Base-by-base conservation (phyloP, 2,329 filamentous ascomycete genomes). In the Xylariaceae sp. region DNA sequence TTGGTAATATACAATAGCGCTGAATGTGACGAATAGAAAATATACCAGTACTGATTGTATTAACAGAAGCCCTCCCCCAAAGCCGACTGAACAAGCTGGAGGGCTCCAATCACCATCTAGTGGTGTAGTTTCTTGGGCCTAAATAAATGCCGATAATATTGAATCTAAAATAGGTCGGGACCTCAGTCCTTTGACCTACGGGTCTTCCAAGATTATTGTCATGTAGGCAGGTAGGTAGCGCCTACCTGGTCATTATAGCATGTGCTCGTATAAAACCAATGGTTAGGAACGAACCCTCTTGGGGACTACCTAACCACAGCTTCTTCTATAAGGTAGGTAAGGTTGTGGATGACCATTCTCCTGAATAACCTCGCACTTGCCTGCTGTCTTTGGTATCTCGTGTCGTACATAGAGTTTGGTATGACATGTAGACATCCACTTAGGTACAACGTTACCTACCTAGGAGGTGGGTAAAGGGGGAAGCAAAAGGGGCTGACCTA, bases 41-140 rank as follows among this genome's bases (percentile, higher is more conserved):
- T 43, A 18, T 55, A 37, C 3, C 29, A 58, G 52, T 51, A 50
- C 45, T 57, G 37, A 56, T 52, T 40, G 46, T 50, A 50, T 53
- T 20, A 10, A 49, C 52, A 37, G 16, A 44, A 56, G 42, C 20
- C 32, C 32, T 50, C 19, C 20, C 44, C 56, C 43, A 49, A 54
- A 52, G 47, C 57, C 52, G 41, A 40, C 29, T 43, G 29, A 12
- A 49, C 37, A 57, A 41, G 23, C 23, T 37, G 44, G 37, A 57
- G 55, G 60, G 56, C 52, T 56, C 55, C 56, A 57, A 37, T 42
- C 50, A 61, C 54, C 55, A 51, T 59, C 52, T 47, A 58, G 42
- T 45, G 45, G 48, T 19, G 45, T 44, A 44, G 50, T 56, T 18
- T 56, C 18, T 52, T 44, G 40, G 44, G 46, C 40, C 44, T 60